Conservation (phyloP, 805 yeast genomes). For the Pichia cabralensis region DNA sequence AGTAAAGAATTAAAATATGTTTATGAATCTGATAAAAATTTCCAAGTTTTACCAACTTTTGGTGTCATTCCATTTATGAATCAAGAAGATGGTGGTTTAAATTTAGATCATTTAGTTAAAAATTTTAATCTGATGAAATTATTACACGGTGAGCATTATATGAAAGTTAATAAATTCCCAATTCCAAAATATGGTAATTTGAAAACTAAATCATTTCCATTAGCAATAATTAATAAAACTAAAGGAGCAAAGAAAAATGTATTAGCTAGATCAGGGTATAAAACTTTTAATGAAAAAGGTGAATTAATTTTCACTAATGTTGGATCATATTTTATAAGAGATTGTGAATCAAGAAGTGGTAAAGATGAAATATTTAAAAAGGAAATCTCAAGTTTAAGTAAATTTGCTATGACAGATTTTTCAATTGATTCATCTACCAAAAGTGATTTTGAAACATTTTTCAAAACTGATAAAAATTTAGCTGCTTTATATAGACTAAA, state of each 20-base stretch:
- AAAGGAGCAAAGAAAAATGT: constrained; percentile 57
- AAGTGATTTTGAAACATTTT: constrained; percentile 59
- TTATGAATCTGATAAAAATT: constrained; percentile 67
- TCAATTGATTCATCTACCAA: constrained; percentile 31
- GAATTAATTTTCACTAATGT: constrained; percentile 72
- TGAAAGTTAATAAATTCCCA: constrained; percentile 66
- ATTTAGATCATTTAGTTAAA: constrained; percentile 53
- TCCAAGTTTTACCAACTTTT: constrained; percentile 81
- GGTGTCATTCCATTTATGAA: constrained; percentile 84
- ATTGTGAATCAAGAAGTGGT: constrained; percentile 50
- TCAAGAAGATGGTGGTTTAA: constrained; percentile 43
- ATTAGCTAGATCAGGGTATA: constrained; percentile 61
- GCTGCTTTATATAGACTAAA: constrained; percentile 87
- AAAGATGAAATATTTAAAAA: constrained; percentile 35
- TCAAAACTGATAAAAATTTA: constrained; percentile 55
- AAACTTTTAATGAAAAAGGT: constrained; percentile 55
- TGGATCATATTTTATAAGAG: constrained; percentile 76
- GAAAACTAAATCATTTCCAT: constrained; percentile 52
- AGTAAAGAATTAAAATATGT: constrained; percentile 67
- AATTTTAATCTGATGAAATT: constrained; percentile 84
- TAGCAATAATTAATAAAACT: constrained; percentile 66
- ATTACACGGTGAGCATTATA: constrained; percentile 91
- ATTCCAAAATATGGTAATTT: constrained; percentile 63
- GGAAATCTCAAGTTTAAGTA: constrained; percentile 27
- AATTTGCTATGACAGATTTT: constrained; percentile 57